These are phyloP conservation scores for Chaetomium strumarium DNA, from an alignment of 2,329 filamentous ascomycete genomes.

Conservation along the genomic window DNA sequence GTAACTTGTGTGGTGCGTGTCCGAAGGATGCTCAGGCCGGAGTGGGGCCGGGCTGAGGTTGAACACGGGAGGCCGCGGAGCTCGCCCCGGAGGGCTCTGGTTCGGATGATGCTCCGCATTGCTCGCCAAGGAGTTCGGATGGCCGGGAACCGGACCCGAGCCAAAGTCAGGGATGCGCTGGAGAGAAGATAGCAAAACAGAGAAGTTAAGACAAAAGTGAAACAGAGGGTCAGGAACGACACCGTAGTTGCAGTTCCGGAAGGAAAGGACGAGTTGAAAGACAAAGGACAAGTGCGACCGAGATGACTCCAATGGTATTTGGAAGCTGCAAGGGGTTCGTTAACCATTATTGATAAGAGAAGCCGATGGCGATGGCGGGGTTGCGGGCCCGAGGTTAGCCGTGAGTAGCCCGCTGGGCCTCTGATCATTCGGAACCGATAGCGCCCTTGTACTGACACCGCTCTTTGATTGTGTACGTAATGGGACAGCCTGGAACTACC, in stretches of 20 bases:
- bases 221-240: not conserved
- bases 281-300: not conserved
- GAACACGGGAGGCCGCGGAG: constrained; percentile 5
- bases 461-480: constrained; percentile 14
- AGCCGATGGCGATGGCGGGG: constrained; percentile 8
- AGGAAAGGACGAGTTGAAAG: not conserved
- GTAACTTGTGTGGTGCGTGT: not conserved
- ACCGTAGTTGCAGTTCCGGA: not conserved
- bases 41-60: not conserved
- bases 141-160: not conserved
- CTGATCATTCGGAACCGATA: not conserved
- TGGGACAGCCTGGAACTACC: not conserved
- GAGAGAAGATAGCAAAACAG: too few species aligned
- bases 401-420: constrained; percentile 12
- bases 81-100: constrained; percentile 10
- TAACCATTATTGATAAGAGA: constrained; percentile 5
- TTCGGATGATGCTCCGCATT: constrained; percentile 12
- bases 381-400: constrained; percentile 17
- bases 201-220: not conserved
- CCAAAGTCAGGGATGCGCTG: not conserved
- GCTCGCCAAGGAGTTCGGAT: not conserved
- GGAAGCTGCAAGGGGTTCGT: not conserved
- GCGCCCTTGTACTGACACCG: constrained; percentile 13
- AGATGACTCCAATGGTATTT: not conserved
- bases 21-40: not conserved